Conservation (phyloP, 352 stramenopile species). For the Pythium aphanidermatum region DNA sequence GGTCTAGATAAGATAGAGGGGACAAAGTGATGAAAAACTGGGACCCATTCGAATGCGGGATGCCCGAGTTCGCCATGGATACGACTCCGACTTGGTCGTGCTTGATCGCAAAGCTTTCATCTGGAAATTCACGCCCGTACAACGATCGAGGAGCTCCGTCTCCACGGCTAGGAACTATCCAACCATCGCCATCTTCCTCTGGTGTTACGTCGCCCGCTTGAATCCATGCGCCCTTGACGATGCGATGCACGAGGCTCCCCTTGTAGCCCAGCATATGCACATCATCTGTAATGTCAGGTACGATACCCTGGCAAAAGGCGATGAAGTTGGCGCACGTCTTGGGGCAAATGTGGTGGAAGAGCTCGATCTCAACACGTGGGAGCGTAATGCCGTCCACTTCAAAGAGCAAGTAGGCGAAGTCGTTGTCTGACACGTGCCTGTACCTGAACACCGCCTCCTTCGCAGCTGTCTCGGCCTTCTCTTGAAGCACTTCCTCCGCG, state of each 20-base stretch:
- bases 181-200: constrained; percentile 16
- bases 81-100: constrained; percentile 59
- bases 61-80: constrained; percentile 96
- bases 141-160: constrained; percentile 47
- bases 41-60: constrained; percentile 93
- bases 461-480: constrained; percentile 36
- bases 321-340: constrained; percentile 73
- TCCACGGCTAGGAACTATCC: constrained; percentile 16
- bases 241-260: constrained; percentile 49
- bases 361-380: constrained; percentile 60
- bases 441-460: constrained; percentile 34
- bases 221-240: constrained; percentile 68
- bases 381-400: constrained; percentile 51
- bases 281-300: constrained; percentile 40
- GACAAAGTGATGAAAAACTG: constrained; percentile 99
- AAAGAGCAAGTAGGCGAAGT: constrained; percentile 60
- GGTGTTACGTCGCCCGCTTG: constrained; percentile 54
- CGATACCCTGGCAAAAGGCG: constrained; percentile 51
- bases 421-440: constrained; percentile 40
- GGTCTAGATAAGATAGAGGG: constrained; percentile 57
- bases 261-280: constrained; percentile 37
- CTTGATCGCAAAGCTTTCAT: constrained; percentile 69
- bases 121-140: constrained; percentile 53
- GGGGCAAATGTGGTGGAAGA: constrained; percentile 55
- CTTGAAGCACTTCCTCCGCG: constrained; percentile 44